Evolutionary conservation across 2,329 filamentous ascomycete genomes (phyloP).

Genomic region (Geoglossum cookeanum): DNA sequence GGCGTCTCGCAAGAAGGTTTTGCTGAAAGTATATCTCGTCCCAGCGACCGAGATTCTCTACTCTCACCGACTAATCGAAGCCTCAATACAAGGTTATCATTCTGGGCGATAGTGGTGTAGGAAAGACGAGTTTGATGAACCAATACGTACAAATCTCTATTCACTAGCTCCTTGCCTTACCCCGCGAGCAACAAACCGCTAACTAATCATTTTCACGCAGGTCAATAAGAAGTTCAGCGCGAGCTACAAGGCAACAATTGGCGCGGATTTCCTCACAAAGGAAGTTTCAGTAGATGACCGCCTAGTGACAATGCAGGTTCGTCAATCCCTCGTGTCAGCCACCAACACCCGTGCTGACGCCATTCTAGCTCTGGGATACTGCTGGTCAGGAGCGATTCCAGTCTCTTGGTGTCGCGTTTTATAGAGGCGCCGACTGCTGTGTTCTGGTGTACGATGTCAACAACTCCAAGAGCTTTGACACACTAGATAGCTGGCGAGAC

Average conservation of each 20-base stretch:
- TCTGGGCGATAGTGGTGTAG: constrained; percentile 93
- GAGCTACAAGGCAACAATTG: constrained; percentile 98
- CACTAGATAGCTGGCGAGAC: constrained; percentile 93
- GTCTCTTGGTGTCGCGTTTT: constrained; percentile 91
- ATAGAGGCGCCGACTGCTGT: constrained; percentile 92
- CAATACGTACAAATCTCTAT: constrained; percentile 75
- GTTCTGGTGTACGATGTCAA: constrained; percentile 97
- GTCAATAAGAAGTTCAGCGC: constrained; percentile 99
- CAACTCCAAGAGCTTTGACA: constrained; percentile 97
- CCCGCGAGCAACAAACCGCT: constrained; percentile 5
- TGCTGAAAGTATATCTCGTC: constrained; percentile 16
- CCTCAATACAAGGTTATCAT: constrained; percentile 63
- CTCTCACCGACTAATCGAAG: constrained; percentile 2
- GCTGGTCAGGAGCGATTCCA: constrained; percentile 96
- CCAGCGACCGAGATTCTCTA: not conserved
- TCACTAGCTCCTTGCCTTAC: not conserved
- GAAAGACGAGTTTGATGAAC: constrained; percentile 99
- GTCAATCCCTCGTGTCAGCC: constrained; percentile 6
- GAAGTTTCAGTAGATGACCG: constrained; percentile 95
- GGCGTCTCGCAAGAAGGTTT: constrained; percentile 21
- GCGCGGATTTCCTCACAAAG: constrained; percentile 94
- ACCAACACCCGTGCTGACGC: not conserved
- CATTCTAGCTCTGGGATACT: constrained; percentile 76
- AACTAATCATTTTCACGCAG: constrained; percentile 27
- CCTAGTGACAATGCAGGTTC: constrained; percentile 93